Percentiles rank a stretch among this genome's conserved stretches.
Conservation (phyloP, 176 grass and related monocot genomes). For the Oropetium thomaeum region DNA sequence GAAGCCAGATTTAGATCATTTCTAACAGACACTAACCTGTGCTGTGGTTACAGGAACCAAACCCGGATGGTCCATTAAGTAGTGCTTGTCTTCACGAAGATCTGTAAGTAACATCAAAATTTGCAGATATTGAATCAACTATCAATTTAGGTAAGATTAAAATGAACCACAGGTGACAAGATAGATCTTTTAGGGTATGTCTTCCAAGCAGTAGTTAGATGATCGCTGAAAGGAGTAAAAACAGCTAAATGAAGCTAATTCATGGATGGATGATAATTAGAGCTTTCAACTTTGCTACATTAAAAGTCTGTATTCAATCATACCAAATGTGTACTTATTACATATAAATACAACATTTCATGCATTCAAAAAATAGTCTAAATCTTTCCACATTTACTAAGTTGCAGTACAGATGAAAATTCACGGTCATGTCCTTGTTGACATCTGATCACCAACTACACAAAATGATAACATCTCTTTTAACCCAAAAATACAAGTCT, state of each 20-base stretch:
- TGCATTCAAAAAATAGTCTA: background rate
- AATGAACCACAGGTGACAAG: background rate
- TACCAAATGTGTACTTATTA: background rate
- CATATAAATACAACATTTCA: slow-evolving; percentile 1
- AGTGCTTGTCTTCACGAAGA: slow-evolving; percentile 99
- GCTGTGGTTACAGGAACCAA: slow-evolving; percentile 85
- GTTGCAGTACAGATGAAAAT: slow-evolving; percentile 5
- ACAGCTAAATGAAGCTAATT: background rate
- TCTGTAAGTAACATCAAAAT: slow-evolving; percentile 47
- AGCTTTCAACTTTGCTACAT: background rate
- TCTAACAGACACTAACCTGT: slow-evolving; percentile 47
- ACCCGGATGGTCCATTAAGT: slow-evolving; percentile 92
- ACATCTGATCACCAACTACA: background rate
- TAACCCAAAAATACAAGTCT: background rate
- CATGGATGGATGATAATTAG: background rate
- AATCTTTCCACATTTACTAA: slow-evolving; percentile 1
- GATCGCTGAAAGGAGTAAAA: background rate
- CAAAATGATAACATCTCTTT: background rate
- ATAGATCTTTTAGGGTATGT: background rate
- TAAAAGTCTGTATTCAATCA: background rate
- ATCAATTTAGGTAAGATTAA: background rate
- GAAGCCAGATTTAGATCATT: background rate
- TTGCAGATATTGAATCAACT: slow-evolving; percentile 7
- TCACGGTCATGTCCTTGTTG: background rate
- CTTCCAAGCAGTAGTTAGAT: background rate